Conservation (phyloP, 805 yeast genomes). For the Metschnikowia shivogae region DNA sequence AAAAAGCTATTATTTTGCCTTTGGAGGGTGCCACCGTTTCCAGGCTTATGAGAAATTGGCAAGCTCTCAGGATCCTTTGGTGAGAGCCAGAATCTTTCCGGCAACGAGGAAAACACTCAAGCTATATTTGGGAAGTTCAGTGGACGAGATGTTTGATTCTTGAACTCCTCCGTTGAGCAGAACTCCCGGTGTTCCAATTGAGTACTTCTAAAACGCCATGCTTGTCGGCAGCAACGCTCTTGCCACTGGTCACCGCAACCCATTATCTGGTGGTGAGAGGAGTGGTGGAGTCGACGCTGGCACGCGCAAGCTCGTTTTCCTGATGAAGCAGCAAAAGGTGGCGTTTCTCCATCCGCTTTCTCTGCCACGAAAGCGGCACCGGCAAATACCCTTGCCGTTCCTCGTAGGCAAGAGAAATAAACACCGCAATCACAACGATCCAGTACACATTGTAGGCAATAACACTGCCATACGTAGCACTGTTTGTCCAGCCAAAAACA, state of each 20-base stretch:
- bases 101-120: constrained; percentile 65
- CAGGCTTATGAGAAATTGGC: constrained; percentile 71
- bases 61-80: constrained; percentile 37
- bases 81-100: constrained; percentile 70
- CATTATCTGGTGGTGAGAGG: constrained; percentile 18
- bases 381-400: constrained; percentile 60
- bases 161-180: too few species aligned
- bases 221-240: not conserved
- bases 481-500: constrained; percentile 88
- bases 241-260: not conserved
- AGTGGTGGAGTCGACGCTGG: constrained; percentile 25
- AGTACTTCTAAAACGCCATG: not conserved
- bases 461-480: constrained; percentile 88
- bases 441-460: constrained; percentile 69
- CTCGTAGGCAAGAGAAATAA: constrained; percentile 43
- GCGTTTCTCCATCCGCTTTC: constrained; percentile 11
- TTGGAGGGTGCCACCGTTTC: constrained; percentile 88
- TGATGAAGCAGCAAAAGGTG: not conserved
- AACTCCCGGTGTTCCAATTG: too few species aligned
- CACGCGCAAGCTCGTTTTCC: constrained; percentile 10
- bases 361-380: constrained; percentile 18
- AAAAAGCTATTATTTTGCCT: constrained; percentile 64
- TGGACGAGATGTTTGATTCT: constrained; percentile 44
- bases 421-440: constrained; percentile 45
- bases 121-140: constrained; percentile 68